Evolutionary conservation across 768 basidiomycete genomes (phyloP).

Genomic region (Collybia mongolica): DNA sequence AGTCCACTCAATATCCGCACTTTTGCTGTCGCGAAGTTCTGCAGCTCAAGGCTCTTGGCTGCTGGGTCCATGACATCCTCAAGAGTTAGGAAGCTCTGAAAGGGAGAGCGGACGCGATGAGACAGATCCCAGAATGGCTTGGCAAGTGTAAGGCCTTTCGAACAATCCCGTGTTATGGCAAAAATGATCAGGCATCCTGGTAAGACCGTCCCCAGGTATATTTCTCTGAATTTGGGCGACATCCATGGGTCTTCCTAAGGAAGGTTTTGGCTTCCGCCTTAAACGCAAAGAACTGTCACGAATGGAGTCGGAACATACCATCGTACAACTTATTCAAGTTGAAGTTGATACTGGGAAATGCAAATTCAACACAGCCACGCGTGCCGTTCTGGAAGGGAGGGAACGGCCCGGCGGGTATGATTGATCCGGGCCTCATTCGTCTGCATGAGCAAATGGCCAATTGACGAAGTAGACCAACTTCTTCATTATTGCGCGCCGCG

Average conservation of each 20-base stretch:
- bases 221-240: slow-evolving; percentile 3
- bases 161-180: slow-evolving; percentile 28
- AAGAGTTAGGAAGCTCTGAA: slow-evolving; percentile 49
- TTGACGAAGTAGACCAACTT: no score
- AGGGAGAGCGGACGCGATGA: slow-evolving; percentile 34
- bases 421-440: no score
- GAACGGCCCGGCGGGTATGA: no score
- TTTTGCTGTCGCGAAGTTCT: slow-evolving; percentile 19
- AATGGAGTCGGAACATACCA: background rate
- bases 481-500: no score
- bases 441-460: no score
- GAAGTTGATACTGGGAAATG: no score
- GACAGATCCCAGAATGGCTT: slow-evolving; percentile 20
- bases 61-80: slow-evolving; percentile 46
- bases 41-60: no score
- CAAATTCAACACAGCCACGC: no score
- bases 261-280: background rate
- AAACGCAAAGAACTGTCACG: background rate
- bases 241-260: slow-evolving; percentile 8
- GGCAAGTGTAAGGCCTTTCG: slow-evolving; percentile 22
- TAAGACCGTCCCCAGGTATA: slow-evolving; percentile 16
- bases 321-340: background rate
- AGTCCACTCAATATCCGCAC: slow-evolving; percentile 32
- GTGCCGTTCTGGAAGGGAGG: no score
- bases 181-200: slow-evolving; percentile 27